Percentiles rank a stretch among this genome's conserved stretches.
Conservation (phyloP, 2,329 filamentous ascomycete genomes). For the Ceratocystis ficicola region DNA sequence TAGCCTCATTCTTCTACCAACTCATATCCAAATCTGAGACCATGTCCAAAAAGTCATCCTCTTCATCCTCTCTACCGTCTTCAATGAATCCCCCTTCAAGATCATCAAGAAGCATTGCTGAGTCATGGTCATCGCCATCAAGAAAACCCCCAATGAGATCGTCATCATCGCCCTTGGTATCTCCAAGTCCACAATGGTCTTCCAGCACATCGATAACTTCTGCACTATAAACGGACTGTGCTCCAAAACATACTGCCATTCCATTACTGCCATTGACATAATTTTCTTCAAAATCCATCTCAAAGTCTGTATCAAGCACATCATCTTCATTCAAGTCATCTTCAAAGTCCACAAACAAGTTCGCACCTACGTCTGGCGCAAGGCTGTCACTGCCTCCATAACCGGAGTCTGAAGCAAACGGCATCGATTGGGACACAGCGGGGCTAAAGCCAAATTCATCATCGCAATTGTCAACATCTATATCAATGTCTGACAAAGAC, state of each 20-base stretch:
- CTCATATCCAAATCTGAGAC: constrained; percentile 12
- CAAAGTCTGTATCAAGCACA: constrained; percentile 12
- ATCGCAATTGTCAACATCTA: constrained; percentile 7
- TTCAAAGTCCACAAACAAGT: constrained; percentile 7
- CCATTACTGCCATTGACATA: neutral
- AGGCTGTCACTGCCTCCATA: constrained; percentile 4
- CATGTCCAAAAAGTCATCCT: constrained; percentile 7
- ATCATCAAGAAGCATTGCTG: neutral
- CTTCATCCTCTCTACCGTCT: neutral
- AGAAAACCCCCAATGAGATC: constrained; percentile 12
- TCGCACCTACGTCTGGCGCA: constrained; percentile 9
- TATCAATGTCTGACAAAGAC: constrained; percentile 20
- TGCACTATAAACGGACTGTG: neutral
- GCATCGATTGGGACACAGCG: neutral
- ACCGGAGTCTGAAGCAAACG: constrained; percentile 12
- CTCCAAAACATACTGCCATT: constrained; percentile 1
- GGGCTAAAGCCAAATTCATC: constrained; percentile 8
- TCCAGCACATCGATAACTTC: neutral
- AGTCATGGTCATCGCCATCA: neutral
- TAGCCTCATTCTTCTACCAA: neutral
- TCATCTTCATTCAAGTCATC: neutral
- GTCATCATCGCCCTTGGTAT: constrained; percentile 1
- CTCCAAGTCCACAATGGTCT: neutral
- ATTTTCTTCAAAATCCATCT: constrained; percentile 8
- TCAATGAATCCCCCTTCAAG: neutral